These are phyloP conservation scores for Artemisia tridentata DNA, from an alignment of 129 eudicot species.

Conservation along the genomic window DNA sequence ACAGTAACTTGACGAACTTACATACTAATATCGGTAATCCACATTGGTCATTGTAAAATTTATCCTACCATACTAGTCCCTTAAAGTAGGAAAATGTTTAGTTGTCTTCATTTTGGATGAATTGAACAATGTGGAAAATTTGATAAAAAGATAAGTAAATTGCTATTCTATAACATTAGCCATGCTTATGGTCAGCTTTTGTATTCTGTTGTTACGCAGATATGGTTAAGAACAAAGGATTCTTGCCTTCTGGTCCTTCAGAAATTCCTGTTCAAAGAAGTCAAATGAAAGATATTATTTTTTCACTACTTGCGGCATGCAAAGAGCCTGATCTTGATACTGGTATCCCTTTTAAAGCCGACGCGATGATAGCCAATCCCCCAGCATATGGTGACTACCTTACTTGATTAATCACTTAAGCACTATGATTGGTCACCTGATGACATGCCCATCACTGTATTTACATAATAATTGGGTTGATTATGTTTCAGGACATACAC, in stretches of 20 bases:
- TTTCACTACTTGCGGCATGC: conserved; percentile 90
- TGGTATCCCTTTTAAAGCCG: conserved; percentile 86
- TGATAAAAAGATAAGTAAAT: too few relatives aligned
- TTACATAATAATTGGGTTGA: conserved; percentile 11
- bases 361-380: conserved; percentile 99
- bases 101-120: too few relatives aligned
- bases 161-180: too few relatives aligned
- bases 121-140: too few relatives aligned
- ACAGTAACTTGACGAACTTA: conserved; percentile 15
- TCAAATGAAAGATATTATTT: conserved; percentile 87
- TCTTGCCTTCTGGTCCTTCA: conserved; percentile 98
- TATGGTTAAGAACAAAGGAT: conserved; percentile 98
- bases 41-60: too few relatives aligned
- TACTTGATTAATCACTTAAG: background rate
- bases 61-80: too few relatives aligned
- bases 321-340: conserved; percentile 93
- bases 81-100: too few relatives aligned
- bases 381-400: conserved; percentile 84
- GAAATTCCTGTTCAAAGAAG: conserved; percentile 86
- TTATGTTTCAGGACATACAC: conserved; percentile 75
- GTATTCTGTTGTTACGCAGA: conserved; percentile 42
- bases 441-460: conserved; percentile 2
- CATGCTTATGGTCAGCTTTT: background rate
- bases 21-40: background rate
- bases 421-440: conserved; percentile 1